These are phyloP conservation scores for Albatrellus sp. DNA, from an alignment of 1,284 basidiomycete species.

Conservation along the genomic window DNA sequence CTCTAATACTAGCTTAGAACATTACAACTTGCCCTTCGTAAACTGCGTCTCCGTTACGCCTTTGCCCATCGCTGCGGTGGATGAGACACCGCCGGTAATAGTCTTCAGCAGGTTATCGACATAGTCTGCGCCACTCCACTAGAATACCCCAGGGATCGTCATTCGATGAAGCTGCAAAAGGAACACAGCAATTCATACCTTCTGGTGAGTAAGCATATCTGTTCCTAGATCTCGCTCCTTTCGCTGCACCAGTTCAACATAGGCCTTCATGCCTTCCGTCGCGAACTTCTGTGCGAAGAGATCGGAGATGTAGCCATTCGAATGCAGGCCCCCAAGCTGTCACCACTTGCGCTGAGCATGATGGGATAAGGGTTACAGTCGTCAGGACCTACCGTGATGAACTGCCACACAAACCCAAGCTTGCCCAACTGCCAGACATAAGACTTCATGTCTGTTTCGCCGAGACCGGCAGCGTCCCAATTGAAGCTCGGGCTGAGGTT, in stretches of 20 bases:
- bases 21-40: slow-evolving; percentile 38
- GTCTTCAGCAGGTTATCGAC: slow-evolving; percentile 89
- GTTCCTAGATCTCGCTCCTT: slow-evolving; percentile 83
- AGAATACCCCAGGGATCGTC: slow-evolving; percentile 8
- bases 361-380: background rate
- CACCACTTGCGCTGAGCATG: background rate
- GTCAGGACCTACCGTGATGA: slow-evolving; percentile 73
- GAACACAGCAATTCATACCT: slow-evolving; percentile 25
- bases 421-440: slow-evolving; percentile 92
- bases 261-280: slow-evolving; percentile 88
- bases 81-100: slow-evolving; percentile 90
- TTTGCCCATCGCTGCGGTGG: slow-evolving; percentile 90
- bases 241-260: slow-evolving; percentile 76
- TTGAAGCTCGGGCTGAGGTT: slow-evolving; percentile 92
- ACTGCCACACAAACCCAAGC: slow-evolving; percentile 95
- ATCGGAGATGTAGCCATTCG: slow-evolving; percentile 95
- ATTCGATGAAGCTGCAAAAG: background rate
- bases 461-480: slow-evolving; percentile 86
- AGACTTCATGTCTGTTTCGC: slow-evolving; percentile 74
- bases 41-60: slow-evolving; percentile 93
- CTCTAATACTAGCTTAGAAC: too few species aligned
- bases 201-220: slow-evolving; percentile 88
- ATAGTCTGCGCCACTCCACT: slow-evolving; percentile 95
- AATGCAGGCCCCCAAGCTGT: slow-evolving; percentile 90
- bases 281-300: slow-evolving; percentile 82